A percentile compares a stretch with the other conserved stretches of the same genome.
These are phyloP conservation scores for Calonectria montana DNA, from an alignment of 2,329 filamentous ascomycete genomes.

Conservation along the genomic window DNA sequence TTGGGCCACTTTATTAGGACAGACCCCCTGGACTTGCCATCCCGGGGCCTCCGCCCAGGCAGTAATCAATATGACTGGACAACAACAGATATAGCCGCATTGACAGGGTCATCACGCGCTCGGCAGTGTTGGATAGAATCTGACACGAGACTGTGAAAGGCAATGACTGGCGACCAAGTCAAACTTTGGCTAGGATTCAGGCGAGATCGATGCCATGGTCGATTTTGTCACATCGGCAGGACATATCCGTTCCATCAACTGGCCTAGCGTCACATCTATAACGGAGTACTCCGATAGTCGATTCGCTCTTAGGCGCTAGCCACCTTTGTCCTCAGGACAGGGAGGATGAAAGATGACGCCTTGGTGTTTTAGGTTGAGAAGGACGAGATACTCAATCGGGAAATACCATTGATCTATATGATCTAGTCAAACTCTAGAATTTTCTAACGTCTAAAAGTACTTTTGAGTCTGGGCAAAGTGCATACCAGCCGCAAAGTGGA, in stretches of 20 bases:
- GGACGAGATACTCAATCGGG: neutral
- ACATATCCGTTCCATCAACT: neutral
- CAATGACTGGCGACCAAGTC: neutral
- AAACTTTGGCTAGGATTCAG: neutral
- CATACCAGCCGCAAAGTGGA: slow-evolving; percentile 44
- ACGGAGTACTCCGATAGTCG: neutral
- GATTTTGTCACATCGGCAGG: neutral
- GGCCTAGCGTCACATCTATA: neutral
- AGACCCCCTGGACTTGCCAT: neutral
- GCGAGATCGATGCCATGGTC: neutral
- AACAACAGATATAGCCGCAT: neutral
- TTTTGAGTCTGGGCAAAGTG: slow-evolving; percentile 43
- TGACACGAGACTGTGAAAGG: neutral
- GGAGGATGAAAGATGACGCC: neutral
- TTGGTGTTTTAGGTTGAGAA: neutral
- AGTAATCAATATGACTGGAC: neutral
- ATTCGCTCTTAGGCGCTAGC: neutral
- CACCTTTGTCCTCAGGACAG: neutral
- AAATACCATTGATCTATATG: neutral
- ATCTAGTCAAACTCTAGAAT: neutral
- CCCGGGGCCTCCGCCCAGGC: neutral
- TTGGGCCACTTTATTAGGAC: neutral
- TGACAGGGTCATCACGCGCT: neutral
- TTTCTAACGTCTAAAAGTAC: slow-evolving; percentile 25
- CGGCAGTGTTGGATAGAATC: neutral